These are phyloP conservation scores for Amylostereum chailletii DNA, from an alignment of 1,284 basidiomycete genomes.

Conservation along the genomic window DNA sequence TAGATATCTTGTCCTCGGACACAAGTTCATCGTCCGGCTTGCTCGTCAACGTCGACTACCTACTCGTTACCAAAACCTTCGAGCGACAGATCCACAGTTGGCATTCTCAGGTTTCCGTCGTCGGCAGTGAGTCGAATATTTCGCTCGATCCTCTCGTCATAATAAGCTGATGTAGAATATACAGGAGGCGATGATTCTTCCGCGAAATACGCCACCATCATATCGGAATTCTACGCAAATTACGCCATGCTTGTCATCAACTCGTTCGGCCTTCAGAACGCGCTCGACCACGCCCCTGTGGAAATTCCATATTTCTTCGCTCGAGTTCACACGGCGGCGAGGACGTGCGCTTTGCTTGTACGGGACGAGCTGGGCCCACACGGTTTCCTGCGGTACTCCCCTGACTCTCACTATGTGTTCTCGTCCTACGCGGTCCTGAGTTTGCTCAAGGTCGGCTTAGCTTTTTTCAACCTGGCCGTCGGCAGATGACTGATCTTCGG, in stretches of 20 bases:
- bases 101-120: conserved; percentile 24
- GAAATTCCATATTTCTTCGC: conserved; percentile 85
- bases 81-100: conserved; percentile 73
- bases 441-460: conserved; percentile 66
- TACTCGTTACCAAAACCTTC: conserved; percentile 75
- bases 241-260: conserved; percentile 86
- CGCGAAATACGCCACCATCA: conserved; percentile 40
- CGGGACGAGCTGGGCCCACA: conserved; percentile 68
- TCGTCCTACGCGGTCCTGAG: conserved; percentile 84
- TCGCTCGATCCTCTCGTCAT: neutral
- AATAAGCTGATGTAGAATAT: conserved; percentile 1
- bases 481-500: neutral
- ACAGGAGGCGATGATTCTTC: conserved; percentile 16
- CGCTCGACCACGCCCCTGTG: conserved; percentile 66
- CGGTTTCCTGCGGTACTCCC: conserved; percentile 77
- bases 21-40: conserved; percentile 78
- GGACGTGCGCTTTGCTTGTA: conserved; percentile 58
- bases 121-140: conserved; percentile 7
- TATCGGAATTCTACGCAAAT: conserved; percentile 72
- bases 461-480: neutral
- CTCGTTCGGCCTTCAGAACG: conserved; percentile 92
- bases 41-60: conserved; percentile 82
- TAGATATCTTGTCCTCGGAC: conserved; percentile 86
- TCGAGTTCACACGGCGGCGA: conserved; percentile 73
- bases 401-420: conserved; percentile 90